Percentiles rank a stretch among this genome's conserved stretches.
Evolutionary conservation across 495 filamentous ascomycete species (phyloP).

Genomic region (Jackrogersella minutella): DNA sequence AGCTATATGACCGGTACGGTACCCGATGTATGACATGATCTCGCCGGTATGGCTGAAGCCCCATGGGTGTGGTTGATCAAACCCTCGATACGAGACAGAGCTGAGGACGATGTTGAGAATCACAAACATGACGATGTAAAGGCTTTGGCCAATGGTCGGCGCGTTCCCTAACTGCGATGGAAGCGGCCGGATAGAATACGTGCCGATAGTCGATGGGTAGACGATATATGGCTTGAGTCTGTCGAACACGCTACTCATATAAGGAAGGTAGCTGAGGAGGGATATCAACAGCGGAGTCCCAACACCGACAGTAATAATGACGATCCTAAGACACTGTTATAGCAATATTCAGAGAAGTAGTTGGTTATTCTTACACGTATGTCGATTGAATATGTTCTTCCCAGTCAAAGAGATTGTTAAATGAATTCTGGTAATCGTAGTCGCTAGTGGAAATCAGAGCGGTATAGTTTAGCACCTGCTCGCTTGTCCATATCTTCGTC

Average conservation of each 20-base stretch:
- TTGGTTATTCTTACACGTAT: slow-evolving; percentile 14
- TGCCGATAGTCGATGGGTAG: slow-evolving; percentile 44
- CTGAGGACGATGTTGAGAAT: slow-evolving; percentile 53
- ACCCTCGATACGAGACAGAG: slow-evolving; percentile 42
- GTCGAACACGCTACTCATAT: slow-evolving; percentile 17
- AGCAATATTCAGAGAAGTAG: not conserved
- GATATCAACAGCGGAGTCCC: slow-evolving; percentile 35
- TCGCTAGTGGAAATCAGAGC: slow-evolving; percentile 1
- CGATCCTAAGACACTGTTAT: slow-evolving; percentile 16
- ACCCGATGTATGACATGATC: slow-evolving; percentile 48
- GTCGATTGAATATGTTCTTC: slow-evolving; percentile 1
- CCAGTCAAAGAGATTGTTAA: slow-evolving; percentile 9
- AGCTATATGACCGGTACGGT: slow-evolving; percentile 50
- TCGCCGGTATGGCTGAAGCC: slow-evolving; percentile 35
- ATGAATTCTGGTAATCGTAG: not conserved
- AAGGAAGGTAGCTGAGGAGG: slow-evolving; percentile 34
- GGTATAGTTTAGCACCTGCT: slow-evolving; percentile 1
- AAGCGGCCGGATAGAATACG: slow-evolving; percentile 39
- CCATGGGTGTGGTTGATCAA: slow-evolving; percentile 43
- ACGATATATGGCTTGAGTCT: slow-evolving; percentile 36
- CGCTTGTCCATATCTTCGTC: slow-evolving; percentile 1
- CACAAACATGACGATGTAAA: slow-evolving; percentile 51
- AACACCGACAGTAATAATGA: slow-evolving; percentile 13
- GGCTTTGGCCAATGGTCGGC: slow-evolving; percentile 51
- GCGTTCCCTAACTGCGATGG: slow-evolving; percentile 42